phyloP scores from a whole-genome alignment of 2,329 filamentous ascomycete species.

The Plectosphaerella cucumerina region DNA sequence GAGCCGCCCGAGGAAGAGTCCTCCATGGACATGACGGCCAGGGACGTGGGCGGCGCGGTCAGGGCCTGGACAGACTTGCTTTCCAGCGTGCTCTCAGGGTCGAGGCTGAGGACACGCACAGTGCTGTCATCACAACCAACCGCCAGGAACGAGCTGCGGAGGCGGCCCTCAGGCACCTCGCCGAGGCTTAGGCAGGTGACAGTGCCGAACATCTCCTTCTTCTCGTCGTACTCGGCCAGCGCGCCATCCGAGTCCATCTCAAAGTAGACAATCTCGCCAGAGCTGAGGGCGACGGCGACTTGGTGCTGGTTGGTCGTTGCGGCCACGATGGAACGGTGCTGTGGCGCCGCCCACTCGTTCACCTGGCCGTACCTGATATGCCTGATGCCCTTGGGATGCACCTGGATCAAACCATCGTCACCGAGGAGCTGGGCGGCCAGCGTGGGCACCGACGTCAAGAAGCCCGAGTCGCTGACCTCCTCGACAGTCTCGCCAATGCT shows the following conservation, averaged over 20 bases:
- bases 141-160: constrained; percentile 87
- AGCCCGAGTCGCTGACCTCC: constrained; percentile 90
- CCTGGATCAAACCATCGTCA: constrained; percentile 86
- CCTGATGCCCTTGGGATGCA: constrained; percentile 93
- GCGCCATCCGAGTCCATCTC: constrained; percentile 93
- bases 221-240: constrained; percentile 90
- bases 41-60: constrained; percentile 80
- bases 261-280: constrained; percentile 95
- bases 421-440: constrained; percentile 91
- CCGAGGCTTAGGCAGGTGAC: constrained; percentile 94
- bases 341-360: constrained; percentile 90
- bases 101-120: constrained; percentile 85
- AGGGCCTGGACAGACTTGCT: constrained; percentile 93
- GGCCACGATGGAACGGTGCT: constrained; percentile 91
- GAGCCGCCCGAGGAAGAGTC: constrained; percentile 87
- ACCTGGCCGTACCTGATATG: constrained; percentile 77
- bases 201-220: constrained; percentile 90
- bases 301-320: constrained; percentile 91
- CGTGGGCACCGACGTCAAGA: constrained; percentile 83
- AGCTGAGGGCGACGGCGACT: constrained; percentile 89
- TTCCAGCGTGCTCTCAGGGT: constrained; percentile 85
- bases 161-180: constrained; percentile 82
- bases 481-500: constrained; percentile 97
- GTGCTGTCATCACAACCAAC: constrained; percentile 97
- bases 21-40: constrained; percentile 92